phyloP scores from a whole-genome alignment of 2,329 filamentous ascomycete genomes.

The Scytalidium lignicola region DNA sequence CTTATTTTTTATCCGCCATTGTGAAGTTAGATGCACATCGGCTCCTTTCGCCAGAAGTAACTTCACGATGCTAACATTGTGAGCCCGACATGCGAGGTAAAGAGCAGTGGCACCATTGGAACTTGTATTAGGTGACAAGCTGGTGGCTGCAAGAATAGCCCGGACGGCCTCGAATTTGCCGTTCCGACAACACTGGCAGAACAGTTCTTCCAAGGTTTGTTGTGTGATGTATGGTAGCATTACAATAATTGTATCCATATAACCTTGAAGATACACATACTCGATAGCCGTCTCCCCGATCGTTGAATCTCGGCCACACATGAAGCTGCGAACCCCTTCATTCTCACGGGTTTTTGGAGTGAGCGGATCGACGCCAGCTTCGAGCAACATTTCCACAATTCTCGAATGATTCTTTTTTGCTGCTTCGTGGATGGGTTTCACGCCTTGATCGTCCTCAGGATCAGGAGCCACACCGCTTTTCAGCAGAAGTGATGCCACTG shows the following conservation, averaged over 20 bases:
- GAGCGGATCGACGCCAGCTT: slow-evolving; percentile 31
- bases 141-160: slow-evolving; percentile 5
- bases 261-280: slow-evolving; percentile 25
- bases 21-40: slow-evolving; percentile 8
- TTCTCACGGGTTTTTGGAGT: slow-evolving; percentile 21
- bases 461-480: slow-evolving; percentile 9
- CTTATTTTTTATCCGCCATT: slow-evolving; percentile 4
- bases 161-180: slow-evolving; percentile 10
- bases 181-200: slow-evolving; percentile 10
- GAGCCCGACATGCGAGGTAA: slow-evolving; percentile 8
- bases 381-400: slow-evolving; percentile 26
- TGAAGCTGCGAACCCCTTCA: slow-evolving; percentile 1
- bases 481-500: slow-evolving; percentile 1
- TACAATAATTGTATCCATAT: slow-evolving; percentile 12
- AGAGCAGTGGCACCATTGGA: slow-evolving; percentile 10
- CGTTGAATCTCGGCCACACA: slow-evolving; percentile 6
- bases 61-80: slow-evolving; percentile 6
- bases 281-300: slow-evolving; percentile 25
- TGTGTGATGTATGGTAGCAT: slow-evolving; percentile 10
- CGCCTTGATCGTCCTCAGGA: slow-evolving; percentile 17
- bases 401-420: slow-evolving; percentile 26
- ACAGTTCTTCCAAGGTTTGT: slow-evolving; percentile 10
- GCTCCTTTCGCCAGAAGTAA: slow-evolving; percentile 1
- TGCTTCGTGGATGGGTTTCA: slow-evolving; percentile 32
- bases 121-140: slow-evolving; percentile 11